Percentiles rank a stretch among this genome's conserved stretches.
Conservation (phyloP, 2,329 filamentous ascomycete genomes). For the Sordariomycetes sp. region DNA sequence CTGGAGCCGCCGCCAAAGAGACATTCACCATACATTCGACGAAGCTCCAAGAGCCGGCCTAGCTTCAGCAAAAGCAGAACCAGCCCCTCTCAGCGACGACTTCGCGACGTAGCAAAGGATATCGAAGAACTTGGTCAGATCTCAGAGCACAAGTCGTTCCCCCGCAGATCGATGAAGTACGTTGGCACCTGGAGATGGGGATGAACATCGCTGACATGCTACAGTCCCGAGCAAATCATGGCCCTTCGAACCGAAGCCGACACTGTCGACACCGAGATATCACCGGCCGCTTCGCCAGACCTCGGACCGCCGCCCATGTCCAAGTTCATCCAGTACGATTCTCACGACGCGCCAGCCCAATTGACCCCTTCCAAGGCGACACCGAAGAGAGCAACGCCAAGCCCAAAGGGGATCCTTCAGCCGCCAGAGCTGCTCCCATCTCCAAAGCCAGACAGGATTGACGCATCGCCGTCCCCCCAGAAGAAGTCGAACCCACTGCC, state of each 20-base stretch:
- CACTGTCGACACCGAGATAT: slow-evolving; percentile 30
- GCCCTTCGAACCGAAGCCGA: slow-evolving; percentile 33
- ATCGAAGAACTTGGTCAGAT: slow-evolving; percentile 47
- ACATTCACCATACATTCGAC: slow-evolving; percentile 29
- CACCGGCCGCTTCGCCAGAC: slow-evolving; percentile 57
- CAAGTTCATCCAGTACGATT: slow-evolving; percentile 47
- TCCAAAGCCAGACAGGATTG: slow-evolving; percentile 12
- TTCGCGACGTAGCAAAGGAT: slow-evolving; percentile 47
- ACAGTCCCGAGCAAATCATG: slow-evolving; percentile 52
- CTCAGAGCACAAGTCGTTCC: slow-evolving; percentile 58
- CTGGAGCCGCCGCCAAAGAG: slow-evolving; percentile 46
- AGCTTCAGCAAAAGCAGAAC: slow-evolving; percentile 28
- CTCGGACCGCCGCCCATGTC: slow-evolving; percentile 56
- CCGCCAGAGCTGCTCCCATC: slow-evolving; percentile 20
- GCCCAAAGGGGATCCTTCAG: slow-evolving; percentile 15
- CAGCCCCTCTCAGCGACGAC: slow-evolving; percentile 45
- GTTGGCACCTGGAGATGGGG: slow-evolving; percentile 10
- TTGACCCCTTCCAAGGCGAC: too few relatives aligned
- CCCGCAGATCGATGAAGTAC: slow-evolving; percentile 60
- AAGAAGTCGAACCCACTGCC: slow-evolving; percentile 10
- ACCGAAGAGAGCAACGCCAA: slow-evolving; percentile 6
- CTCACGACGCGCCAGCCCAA: slow-evolving; percentile 44
- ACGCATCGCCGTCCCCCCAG: slow-evolving; percentile 14
- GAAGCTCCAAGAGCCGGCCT: slow-evolving; percentile 27
- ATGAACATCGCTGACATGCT: slow-evolving; percentile 15